Evolutionary conservation across 768 basidiomycete species (phyloP).

Genomic region (Tricholoma matsutake): DNA sequence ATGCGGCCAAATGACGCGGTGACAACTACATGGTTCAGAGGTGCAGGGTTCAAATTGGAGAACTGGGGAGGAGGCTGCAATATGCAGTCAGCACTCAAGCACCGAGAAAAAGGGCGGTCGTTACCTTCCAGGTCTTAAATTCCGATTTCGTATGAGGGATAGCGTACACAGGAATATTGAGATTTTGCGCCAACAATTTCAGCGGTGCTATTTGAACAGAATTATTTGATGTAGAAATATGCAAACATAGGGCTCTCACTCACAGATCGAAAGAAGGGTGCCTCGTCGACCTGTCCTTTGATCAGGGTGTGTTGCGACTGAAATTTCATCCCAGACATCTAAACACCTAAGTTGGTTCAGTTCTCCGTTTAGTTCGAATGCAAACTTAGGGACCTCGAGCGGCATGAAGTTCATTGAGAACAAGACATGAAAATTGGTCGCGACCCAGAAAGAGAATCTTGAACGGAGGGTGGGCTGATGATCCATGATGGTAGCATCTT

Average conservation of each 20-base stretch:
- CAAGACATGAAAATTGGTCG: constrained; percentile 80
- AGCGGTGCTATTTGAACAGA: constrained; percentile 57
- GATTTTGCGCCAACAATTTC: constrained; percentile 51
- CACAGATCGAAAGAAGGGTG: constrained; percentile 55
- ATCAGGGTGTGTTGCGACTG: constrained; percentile 73
- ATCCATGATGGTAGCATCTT: not conserved
- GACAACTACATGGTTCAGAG: constrained; percentile 56
- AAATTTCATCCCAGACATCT: constrained; percentile 78
- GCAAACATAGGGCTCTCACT: constrained; percentile 14
- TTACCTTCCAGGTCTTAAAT: constrained; percentile 65
- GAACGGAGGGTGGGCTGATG: constrained; percentile 34
- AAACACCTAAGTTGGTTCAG: constrained; percentile 4
- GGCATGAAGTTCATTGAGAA: constrained; percentile 59
- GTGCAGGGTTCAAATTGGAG: constrained; percentile 40
- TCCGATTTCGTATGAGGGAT: constrained; percentile 60
- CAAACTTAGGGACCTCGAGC: constrained; percentile 49
- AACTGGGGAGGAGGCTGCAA: not conserved
- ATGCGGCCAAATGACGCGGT: constrained; percentile 93
- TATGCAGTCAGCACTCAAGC: not conserved
- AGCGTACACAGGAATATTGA: constrained; percentile 51
- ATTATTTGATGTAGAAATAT: constrained; percentile 2
- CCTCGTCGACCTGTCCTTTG: constrained; percentile 59
- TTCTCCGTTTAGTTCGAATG: not conserved
- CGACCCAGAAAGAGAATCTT: constrained; percentile 87
- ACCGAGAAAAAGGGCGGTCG: constrained; percentile 7